A percentile compares a stretch with the other conserved stretches of the same genome.
Evolutionary conservation across 768 basidiomycete genomes (phyloP).

Genomic region (Pleurotus platypus): DNA sequence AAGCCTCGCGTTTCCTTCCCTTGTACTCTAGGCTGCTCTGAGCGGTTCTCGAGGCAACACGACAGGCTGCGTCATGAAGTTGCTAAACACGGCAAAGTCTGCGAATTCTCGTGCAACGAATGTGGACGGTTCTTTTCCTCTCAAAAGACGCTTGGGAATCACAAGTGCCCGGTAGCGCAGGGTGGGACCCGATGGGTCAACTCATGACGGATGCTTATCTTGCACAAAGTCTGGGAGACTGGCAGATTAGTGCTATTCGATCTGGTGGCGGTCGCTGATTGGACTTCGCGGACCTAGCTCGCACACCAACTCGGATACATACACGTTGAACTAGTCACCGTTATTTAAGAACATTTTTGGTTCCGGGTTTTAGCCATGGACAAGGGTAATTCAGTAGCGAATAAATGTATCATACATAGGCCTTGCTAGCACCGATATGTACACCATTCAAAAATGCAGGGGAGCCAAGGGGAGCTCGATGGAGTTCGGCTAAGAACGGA

Average conservation of each 20-base stretch:
- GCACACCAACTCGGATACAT: not conserved
- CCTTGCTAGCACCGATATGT: not conserved
- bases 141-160: constrained; percentile 48
- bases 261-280: not conserved
- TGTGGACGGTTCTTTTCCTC: constrained; percentile 54
- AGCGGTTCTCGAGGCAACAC: constrained; percentile 54
- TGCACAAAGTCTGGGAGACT: not conserved
- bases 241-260: not conserved
- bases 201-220: constrained; percentile 14
- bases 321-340: not conserved
- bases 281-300: not conserved
- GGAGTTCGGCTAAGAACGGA: no score
- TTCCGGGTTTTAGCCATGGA: constrained; percentile 13
- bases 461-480: no score
- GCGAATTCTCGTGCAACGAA: constrained; percentile 48
- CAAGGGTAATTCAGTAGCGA: constrained; percentile 13
- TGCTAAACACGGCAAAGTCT: constrained; percentile 53
- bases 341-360: not conserved
- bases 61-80: constrained; percentile 57
- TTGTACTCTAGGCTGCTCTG: constrained; percentile 51
- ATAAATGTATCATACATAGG: not conserved
- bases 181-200: constrained; percentile 47
- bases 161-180: constrained; percentile 51
- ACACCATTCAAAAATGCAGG: no score
- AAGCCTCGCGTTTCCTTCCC: constrained; percentile 45